A percentile compares a stretch with the other conserved stretches of the same genome.
Conservation (phyloP, 768 basidiomycete species). For the Mycena kentingensis region DNA sequence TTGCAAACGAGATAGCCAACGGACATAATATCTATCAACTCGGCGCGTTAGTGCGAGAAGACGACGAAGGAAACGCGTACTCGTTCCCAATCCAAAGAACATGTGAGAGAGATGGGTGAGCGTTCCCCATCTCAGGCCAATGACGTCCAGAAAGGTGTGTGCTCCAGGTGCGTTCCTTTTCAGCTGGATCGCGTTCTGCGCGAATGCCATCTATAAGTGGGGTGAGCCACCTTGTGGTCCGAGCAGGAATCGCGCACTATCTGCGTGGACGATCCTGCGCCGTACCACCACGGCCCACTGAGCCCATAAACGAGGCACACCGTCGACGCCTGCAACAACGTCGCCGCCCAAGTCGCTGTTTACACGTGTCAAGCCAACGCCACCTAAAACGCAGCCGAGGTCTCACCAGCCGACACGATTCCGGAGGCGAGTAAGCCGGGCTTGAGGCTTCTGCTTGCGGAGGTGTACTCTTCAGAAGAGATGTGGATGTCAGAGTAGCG, state of each 20-base stretch:
- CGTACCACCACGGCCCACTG: conserved; percentile 19
- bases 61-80: conserved; percentile 30
- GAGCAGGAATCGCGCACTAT: conserved; percentile 1
- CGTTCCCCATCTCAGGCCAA: conserved; percentile 43
- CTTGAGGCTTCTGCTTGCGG: conserved; percentile 5
- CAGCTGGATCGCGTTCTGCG: conserved; percentile 41
- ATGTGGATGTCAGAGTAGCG: conserved; percentile 12
- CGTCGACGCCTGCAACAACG: conserved; percentile 45
- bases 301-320: conserved; percentile 13
- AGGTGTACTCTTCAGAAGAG: conserved; percentile 20
- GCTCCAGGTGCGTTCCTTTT: conserved; percentile 55
- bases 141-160: conserved; percentile 53
- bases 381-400: too few relatives aligned
- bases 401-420: conserved; percentile 12
- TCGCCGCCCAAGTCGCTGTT: conserved; percentile 47
- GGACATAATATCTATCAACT: conserved; percentile 41
- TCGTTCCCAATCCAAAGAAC: conserved; percentile 27
- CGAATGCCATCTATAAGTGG: conserved; percentile 14
- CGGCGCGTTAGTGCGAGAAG: conserved; percentile 35
- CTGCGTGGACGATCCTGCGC: conserved; percentile 15
- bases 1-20: conserved; percentile 2
- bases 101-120: conserved; percentile 10
- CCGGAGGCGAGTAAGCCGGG: conserved; percentile 8
- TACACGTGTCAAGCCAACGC: too few relatives aligned
- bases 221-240: not conserved